Conservation (phyloP, 192 early-diverging fungal genomes). For the Umbelopsis sp. region DNA sequence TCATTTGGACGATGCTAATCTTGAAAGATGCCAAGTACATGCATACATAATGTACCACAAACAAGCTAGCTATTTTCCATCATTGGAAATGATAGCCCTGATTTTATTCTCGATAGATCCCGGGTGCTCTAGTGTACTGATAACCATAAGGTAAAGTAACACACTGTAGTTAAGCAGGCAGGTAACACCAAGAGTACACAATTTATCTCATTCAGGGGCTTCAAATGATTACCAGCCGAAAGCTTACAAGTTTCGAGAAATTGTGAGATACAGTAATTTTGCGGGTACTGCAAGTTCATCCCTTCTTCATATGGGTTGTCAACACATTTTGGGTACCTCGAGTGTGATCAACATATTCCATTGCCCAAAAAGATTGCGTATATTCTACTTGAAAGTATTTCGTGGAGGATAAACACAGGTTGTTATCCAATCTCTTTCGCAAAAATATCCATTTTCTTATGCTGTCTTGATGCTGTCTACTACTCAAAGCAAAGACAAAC, state of each 20-base stretch:
- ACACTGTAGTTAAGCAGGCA: too few relatives aligned
- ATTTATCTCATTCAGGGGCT: too few relatives aligned
- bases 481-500: background rate
- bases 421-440: background rate
- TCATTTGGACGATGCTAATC: background rate
- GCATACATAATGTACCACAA: too few relatives aligned
- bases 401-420: background rate
- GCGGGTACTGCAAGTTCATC: background rate
- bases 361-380: background rate
- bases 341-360: background rate
- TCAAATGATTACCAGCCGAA: too few relatives aligned
- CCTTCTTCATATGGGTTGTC: conserved; percentile 6
- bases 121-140: too few relatives aligned
- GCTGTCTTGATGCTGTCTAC: conserved; percentile 14
- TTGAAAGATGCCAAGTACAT: too few relatives aligned
- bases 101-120: too few relatives aligned
- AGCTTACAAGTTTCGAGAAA: too few relatives aligned
- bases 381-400: background rate
- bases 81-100: background rate
- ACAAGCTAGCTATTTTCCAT: background rate
- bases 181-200: too few relatives aligned
- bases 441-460: background rate
- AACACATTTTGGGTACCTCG: background rate
- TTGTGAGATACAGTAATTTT: background rate
- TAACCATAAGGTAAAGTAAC: too few relatives aligned